A percentile compares a stretch with the other conserved stretches of the same genome.
These are phyloP conservation scores for Coprinopsis cinerea DNA, from an alignment of 768 basidiomycete genomes.

Conservation along the genomic window DNA sequence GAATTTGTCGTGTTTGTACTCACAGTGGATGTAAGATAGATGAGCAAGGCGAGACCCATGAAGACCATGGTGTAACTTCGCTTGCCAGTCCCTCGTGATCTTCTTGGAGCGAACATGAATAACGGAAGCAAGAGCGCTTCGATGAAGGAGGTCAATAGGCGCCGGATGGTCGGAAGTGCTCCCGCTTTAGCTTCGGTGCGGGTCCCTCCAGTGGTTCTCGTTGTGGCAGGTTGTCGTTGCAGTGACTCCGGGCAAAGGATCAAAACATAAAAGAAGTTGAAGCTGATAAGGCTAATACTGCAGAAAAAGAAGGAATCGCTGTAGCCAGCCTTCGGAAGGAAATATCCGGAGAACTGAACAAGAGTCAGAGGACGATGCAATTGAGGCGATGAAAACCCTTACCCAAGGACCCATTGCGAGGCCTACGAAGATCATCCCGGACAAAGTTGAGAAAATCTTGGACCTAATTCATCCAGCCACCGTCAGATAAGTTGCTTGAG, in stretches of 20 bases:
- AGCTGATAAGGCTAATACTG: constrained; percentile 32
- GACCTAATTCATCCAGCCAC: constrained; percentile 25
- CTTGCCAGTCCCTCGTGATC: constrained; percentile 31
- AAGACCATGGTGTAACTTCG: constrained; percentile 74
- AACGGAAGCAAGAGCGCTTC: constrained; percentile 57
- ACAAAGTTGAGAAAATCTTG: constrained; percentile 55
- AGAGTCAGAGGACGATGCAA: constrained; percentile 1
- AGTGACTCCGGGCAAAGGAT: constrained; percentile 54
- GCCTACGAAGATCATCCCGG: constrained; percentile 73
- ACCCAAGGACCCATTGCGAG: constrained; percentile 76
- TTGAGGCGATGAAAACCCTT: constrained; percentile 21
- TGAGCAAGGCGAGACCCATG: constrained; percentile 57
- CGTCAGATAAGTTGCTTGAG: background rate
- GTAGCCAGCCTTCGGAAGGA: constrained; percentile 52
- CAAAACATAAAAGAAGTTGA: constrained; percentile 34
- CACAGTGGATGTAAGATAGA: constrained; percentile 60
- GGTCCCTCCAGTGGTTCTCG: constrained; percentile 4
- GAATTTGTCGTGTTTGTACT: constrained; percentile 18
- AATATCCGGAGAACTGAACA: constrained; percentile 37
- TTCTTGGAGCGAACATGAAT: constrained; percentile 59
- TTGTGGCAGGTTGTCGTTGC: constrained; percentile 16
- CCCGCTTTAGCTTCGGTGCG: constrained; percentile 24
- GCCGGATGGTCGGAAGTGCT: constrained; percentile 22
- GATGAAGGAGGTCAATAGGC: constrained; percentile 25
- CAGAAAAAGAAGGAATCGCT: constrained; percentile 44